Conservation (phyloP, 1,284 basidiomycete species). For the Pyrrhoderma lamaoense region DNA sequence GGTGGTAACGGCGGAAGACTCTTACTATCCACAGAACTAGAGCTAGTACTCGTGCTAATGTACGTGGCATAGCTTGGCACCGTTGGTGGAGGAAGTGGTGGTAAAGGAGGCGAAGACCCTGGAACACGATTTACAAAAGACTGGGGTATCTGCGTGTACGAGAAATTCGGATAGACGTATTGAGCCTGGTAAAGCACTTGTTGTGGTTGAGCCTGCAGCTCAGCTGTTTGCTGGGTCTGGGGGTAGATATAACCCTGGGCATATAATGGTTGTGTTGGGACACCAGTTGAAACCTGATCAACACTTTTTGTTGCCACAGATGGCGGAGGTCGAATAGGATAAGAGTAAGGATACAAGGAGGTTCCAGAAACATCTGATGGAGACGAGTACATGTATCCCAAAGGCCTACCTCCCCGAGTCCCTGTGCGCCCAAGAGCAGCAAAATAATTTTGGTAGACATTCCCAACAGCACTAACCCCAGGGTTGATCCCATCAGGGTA, state of each 20-base stretch:
- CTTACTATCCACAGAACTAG: too few relatives aligned
- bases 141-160: too few relatives aligned
- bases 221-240: neutral
- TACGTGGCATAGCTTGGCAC: conserved; percentile 1
- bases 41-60: neutral
- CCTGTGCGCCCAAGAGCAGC: neutral
- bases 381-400: conserved; percentile 14
- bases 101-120: conserved; percentile 1
- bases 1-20: too few relatives aligned
- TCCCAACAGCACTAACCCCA: neutral
- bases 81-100: neutral
- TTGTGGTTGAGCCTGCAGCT: too few relatives aligned
- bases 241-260: conserved; percentile 1
- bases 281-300: neutral
- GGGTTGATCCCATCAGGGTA: neutral
- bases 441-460: neutral
- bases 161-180: too few relatives aligned
- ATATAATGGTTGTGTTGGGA: neutral
- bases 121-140: conserved; percentile 1
- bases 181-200: too few relatives aligned
- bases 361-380: neutral
- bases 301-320: neutral
- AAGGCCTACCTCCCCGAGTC: neutral
- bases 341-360: neutral
- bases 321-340: neutral